Conservation (phyloP, 164 flowering plant species). For the Macadamia tetraphylla region DNA sequence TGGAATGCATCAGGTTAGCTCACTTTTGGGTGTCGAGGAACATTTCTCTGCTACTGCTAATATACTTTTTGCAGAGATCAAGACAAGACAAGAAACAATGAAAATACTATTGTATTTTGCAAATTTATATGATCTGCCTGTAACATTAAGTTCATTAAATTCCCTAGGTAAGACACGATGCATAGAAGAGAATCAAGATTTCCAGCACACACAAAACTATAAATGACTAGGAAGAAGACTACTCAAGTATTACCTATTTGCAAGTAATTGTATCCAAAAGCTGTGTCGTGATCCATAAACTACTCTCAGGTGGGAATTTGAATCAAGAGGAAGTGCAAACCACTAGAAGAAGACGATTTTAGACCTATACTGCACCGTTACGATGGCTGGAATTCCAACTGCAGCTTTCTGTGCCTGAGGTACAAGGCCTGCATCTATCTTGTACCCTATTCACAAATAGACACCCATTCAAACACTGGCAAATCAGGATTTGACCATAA, state of each 20-base stretch:
- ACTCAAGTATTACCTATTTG: too few species aligned
- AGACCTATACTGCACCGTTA: conserved; percentile 6
- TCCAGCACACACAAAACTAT: not conserved
- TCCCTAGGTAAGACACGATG: not conserved
- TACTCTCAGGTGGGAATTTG: conserved; percentile 8
- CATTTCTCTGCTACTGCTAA: too few species aligned
- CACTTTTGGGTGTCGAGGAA: too few species aligned
- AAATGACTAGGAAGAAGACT: too few species aligned
- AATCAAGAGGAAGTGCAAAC: conserved; percentile 6
- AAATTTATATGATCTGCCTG: too few species aligned
- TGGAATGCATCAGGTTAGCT: conserved; percentile 10
- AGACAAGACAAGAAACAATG: too few species aligned
- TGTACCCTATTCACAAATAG: not conserved
- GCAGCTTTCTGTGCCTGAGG: conserved; percentile 14
- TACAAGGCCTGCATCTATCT: not conserved
- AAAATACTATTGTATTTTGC: too few species aligned
- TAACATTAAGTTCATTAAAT: not conserved
- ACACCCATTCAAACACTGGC: too few species aligned
- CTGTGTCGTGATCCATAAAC: too few species aligned
- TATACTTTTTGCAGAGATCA: too few species aligned
- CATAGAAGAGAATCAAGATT: not conserved
- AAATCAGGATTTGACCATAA: too few species aligned
- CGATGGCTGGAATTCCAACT: conserved; percentile 4
- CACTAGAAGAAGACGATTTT: conserved; percentile 12
- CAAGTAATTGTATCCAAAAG: not conserved